Conservation (phyloP, 1,284 basidiomycete genomes). For the Rhodofomes roseus region DNA sequence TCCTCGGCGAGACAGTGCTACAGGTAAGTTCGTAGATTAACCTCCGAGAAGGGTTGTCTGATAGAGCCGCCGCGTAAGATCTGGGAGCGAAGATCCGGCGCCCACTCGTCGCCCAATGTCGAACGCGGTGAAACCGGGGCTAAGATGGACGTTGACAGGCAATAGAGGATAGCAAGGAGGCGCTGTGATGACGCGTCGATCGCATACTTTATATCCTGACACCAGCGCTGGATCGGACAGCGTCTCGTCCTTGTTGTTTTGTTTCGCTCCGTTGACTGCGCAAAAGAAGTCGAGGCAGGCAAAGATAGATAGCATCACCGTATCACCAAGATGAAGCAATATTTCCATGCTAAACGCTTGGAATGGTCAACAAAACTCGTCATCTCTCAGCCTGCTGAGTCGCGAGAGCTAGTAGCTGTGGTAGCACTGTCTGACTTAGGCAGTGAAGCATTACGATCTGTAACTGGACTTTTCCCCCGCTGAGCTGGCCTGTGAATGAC, state of each 20-base stretch:
- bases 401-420: no score
- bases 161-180: neutral
- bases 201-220: neutral
- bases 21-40: constrained; percentile 55
- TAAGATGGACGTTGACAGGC: constrained; percentile 20
- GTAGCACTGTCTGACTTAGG: no score
- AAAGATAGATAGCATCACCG: neutral
- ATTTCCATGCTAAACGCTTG: no score
- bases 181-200: neutral
- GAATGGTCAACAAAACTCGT: no score
- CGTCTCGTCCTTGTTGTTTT: neutral
- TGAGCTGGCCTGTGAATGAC: no score
- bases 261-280: neutral
- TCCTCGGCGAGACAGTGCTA: constrained; percentile 92
- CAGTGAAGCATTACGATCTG: no score
- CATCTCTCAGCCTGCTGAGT: no score
- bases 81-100: constrained; percentile 53
- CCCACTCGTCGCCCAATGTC: constrained; percentile 18
- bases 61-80: constrained; percentile 40
- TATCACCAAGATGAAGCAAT: no score
- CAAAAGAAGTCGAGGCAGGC: neutral
- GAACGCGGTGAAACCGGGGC: constrained; percentile 18
- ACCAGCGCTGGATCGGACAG: neutral
- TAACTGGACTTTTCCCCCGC: no score
- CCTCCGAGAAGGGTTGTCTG: neutral